These are phyloP conservation scores for Taiozyma sp. DNA, from an alignment of 1,139 yeast species.

Conservation along the genomic window DNA sequence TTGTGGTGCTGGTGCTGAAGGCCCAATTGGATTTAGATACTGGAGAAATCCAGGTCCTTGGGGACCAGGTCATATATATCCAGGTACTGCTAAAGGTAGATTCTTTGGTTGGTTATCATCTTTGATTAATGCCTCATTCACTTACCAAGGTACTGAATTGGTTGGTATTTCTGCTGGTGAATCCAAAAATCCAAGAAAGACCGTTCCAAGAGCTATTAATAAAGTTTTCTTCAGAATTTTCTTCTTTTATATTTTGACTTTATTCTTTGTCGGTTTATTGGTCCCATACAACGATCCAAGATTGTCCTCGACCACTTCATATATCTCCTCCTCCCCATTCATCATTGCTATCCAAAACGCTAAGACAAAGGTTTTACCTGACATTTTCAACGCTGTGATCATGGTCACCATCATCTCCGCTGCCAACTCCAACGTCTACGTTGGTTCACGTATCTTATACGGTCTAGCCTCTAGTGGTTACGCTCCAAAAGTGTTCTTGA, in stretches of 20 bases:
- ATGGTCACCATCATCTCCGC: slow-evolving; percentile 67
- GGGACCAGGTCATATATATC: slow-evolving; percentile 53
- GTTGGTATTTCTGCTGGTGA: slow-evolving; percentile 91
- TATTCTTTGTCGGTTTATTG: slow-evolving; percentile 75
- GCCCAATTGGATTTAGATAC: slow-evolving; percentile 79
- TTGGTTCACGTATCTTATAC: slow-evolving; percentile 68
- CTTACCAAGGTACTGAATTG: slow-evolving; percentile 81
- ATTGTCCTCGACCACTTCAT: slow-evolving; percentile 37
- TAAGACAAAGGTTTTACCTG: slow-evolving; percentile 64
- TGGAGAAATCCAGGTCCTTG: slow-evolving; percentile 94
- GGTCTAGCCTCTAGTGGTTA: slow-evolving; percentile 57
- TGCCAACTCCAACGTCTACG: slow-evolving; percentile 75
- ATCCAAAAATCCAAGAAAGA: slow-evolving; percentile 70
- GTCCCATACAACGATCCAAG: slow-evolving; percentile 73
- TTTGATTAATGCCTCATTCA: slow-evolving; percentile 65
- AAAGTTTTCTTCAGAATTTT: slow-evolving; percentile 78
- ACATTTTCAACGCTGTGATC: slow-evolving; percentile 73
- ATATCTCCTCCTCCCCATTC: slow-evolving; percentile 72
- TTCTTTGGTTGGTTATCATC: slow-evolving; percentile 68
- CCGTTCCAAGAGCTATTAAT: slow-evolving; percentile 81
- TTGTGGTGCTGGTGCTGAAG: slow-evolving; percentile 67
- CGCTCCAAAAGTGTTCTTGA: slow-evolving; percentile 52
- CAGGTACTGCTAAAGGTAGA: slow-evolving; percentile 56
- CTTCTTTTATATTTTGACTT: slow-evolving; percentile 72
- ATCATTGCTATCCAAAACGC: slow-evolving; percentile 58